phyloP scores from a whole-genome alignment of 2,329 filamentous ascomycete species.

The Cladobotryum protrusum region DNA sequence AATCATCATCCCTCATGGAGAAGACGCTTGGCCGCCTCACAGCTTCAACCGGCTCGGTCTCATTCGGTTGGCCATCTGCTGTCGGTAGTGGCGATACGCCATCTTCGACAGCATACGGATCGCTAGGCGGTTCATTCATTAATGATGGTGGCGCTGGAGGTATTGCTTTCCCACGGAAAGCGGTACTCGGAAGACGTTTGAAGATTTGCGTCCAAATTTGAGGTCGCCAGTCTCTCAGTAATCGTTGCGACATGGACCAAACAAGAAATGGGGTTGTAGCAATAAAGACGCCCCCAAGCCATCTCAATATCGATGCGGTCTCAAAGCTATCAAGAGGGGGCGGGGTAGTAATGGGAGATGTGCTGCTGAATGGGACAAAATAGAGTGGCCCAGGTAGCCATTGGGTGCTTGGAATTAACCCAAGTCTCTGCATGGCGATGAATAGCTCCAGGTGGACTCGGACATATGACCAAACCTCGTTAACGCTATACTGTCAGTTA shows the following conservation, averaged over 20 bases:
- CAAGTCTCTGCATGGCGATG: constrained; percentile 46
- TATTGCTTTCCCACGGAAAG: constrained; percentile 22
- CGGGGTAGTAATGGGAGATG: constrained; percentile 45
- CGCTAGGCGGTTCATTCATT: constrained; percentile 4
- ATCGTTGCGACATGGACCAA: constrained; percentile 37
- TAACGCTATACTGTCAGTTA: constrained; percentile 18
- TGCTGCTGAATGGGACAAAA: constrained; percentile 48
- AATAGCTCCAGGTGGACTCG: constrained; percentile 47
- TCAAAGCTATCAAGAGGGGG: constrained; percentile 35
- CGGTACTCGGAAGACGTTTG: constrained; percentile 33
- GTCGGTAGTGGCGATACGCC: neutral
- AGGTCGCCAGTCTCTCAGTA: constrained; percentile 31
- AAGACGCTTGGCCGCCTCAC: constrained; percentile 40
- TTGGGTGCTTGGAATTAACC: constrained; percentile 36
- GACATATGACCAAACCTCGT: constrained; percentile 35
- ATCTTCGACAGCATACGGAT: constrained; percentile 4
- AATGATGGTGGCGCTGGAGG: constrained; percentile 14
- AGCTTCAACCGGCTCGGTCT: constrained; percentile 24
- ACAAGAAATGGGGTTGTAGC: constrained; percentile 42
- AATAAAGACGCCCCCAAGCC: constrained; percentile 36
- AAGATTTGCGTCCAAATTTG: constrained; percentile 35
- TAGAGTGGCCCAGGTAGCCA: constrained; percentile 41
- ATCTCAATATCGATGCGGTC: constrained; percentile 33
- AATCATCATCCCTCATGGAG: constrained; percentile 45
- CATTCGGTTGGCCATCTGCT: constrained; percentile 22